Conservation (phyloP, 805 yeast genomes). For the Lachancea sp. region DNA sequence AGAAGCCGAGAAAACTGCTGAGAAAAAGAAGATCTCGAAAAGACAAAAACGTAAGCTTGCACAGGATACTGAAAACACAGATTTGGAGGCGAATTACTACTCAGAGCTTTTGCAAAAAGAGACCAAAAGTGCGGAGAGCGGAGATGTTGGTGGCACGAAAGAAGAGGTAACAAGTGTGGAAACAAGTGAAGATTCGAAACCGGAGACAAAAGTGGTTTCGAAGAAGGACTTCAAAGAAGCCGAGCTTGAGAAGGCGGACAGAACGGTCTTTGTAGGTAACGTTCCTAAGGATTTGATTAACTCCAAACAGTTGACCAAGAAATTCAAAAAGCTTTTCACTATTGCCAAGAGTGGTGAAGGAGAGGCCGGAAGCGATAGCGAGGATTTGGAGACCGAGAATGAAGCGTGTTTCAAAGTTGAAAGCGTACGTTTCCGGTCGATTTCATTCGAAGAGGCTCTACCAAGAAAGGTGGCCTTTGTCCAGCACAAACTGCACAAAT, state of each 20-base stretch:
- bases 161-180: conserved; percentile 11
- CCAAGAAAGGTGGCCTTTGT: conserved; percentile 92
- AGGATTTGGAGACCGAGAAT: conserved; percentile 9
- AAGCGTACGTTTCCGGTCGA: conserved; percentile 85
- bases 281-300: conserved; percentile 60
- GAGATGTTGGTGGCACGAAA: conserved; percentile 1
- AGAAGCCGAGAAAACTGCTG: conserved; percentile 13
- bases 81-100: conserved; percentile 50
- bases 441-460: conserved; percentile 77
- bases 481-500: conserved; percentile 66
- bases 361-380: conserved; percentile 6
- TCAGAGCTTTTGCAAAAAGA: conserved; percentile 40
- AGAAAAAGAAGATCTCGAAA: conserved; percentile 25
- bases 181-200: neutral
- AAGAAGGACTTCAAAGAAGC: conserved; percentile 53
- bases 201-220: conserved; percentile 36
- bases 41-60: conserved; percentile 12
- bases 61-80: conserved; percentile 38
- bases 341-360: conserved; percentile 5
- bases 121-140: conserved; percentile 7
- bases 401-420: conserved; percentile 40
- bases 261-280: conserved; percentile 86
- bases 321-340: conserved; percentile 57
- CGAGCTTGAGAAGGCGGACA: conserved; percentile 78
- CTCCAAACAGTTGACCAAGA: conserved; percentile 52